Conservation (phyloP, 1,284 basidiomycete genomes). For the Lentinus polychrous region DNA sequence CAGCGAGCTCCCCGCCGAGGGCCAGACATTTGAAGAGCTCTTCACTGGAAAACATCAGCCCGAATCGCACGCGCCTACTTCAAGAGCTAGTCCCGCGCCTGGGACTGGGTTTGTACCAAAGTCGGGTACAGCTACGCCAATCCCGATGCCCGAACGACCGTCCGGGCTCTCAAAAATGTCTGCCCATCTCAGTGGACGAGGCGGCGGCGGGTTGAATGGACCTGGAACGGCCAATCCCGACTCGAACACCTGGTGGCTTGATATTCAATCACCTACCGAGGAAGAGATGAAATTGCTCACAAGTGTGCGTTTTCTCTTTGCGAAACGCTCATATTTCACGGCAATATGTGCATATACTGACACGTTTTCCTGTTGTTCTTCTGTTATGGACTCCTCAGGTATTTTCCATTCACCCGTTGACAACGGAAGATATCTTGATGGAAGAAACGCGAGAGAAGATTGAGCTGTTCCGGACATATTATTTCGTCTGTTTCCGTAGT, state of each 20-base stretch:
- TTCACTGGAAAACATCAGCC: slow-evolving; percentile 55
- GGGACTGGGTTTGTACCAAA: background rate
- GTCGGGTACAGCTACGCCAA: slow-evolving; percentile 4
- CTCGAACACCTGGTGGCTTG: slow-evolving; percentile 89
- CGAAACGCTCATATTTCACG: background rate
- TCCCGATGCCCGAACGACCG: slow-evolving; percentile 2
- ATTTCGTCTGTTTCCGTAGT: slow-evolving; percentile 97
- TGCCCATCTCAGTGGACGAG: slow-evolving; percentile 13
- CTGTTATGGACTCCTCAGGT: slow-evolving; percentile 46
- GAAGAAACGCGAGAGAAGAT: slow-evolving; percentile 99
- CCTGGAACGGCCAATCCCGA: slow-evolving; percentile 10
- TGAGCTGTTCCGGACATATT: slow-evolving; percentile 98
- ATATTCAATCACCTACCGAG: slow-evolving; percentile 91
- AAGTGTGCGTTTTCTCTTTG: slow-evolving; percentile 50
- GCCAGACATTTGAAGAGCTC: slow-evolving; percentile 89
- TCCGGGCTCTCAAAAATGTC: slow-evolving; percentile 19
- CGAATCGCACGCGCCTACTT: slow-evolving; percentile 11
- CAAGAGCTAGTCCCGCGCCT: slow-evolving; percentile 7
- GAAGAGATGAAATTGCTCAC: slow-evolving; percentile 97
- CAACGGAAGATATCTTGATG: slow-evolving; percentile 99
- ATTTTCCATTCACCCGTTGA: slow-evolving; percentile 95
- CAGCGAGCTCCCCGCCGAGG: slow-evolving; percentile 90
- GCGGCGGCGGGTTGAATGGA: slow-evolving; percentile 7
- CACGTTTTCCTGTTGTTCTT: background rate
- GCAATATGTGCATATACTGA: slow-evolving; percentile 1